A percentile compares a stretch with the other conserved stretches of the same genome.
Evolutionary conservation across 495 filamentous ascomycete species (phyloP).

Genomic region (Recurvomyces mirabilis): DNA sequence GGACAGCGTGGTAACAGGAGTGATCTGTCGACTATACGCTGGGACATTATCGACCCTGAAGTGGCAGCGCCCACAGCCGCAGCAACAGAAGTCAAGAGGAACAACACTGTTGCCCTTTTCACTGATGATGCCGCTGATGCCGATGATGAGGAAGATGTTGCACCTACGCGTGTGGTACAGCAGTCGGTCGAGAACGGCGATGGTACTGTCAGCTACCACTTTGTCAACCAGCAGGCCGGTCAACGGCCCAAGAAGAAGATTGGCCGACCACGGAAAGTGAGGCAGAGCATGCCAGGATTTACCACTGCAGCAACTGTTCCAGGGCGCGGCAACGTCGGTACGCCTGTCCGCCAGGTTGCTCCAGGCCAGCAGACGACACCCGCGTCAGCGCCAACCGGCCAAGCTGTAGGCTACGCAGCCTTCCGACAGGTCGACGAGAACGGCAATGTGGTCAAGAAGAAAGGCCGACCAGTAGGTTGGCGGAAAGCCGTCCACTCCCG

Average conservation of each 20-base stretch:
- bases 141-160: constrained; percentile 25
- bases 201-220: background rate
- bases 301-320: background rate
- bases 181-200: constrained; percentile 10
- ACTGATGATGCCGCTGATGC: constrained; percentile 17
- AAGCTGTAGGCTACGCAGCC: constrained; percentile 23
- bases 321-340: background rate
- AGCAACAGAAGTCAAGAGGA: background rate
- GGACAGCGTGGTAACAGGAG: constrained; percentile 31
- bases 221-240: background rate
- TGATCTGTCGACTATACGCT: constrained; percentile 53
- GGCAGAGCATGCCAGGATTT: background rate
- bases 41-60: constrained; percentile 55
- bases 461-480: constrained; percentile 34
- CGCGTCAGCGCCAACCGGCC: constrained; percentile 2
- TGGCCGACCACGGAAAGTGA: background rate
- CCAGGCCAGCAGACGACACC: background rate
- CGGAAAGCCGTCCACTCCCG: constrained; percentile 28
- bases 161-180: background rate
- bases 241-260: constrained; percentile 3
- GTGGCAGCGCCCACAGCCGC: constrained; percentile 16
- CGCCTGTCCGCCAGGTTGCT: background rate
- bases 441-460: constrained; percentile 26
- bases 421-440: constrained; percentile 20
- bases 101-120: background rate